Conservation (phyloP, 805 yeast genomes). For the Blastobotrys americana region DNA sequence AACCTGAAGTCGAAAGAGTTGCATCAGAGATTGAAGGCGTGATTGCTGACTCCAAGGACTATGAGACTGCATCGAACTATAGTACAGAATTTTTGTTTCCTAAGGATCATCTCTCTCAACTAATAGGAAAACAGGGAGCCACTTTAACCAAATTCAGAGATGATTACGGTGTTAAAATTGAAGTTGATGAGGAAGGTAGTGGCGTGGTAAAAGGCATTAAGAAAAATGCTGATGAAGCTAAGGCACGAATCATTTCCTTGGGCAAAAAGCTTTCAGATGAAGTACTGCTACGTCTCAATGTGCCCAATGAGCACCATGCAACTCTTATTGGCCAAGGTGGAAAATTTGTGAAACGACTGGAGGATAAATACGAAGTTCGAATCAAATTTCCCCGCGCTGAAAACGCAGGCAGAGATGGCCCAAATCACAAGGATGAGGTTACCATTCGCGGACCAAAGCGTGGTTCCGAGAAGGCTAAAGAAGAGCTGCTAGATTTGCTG, state of each 20-base stretch:
- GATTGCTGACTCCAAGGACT: constrained; percentile 49
- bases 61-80: constrained; percentile 40
- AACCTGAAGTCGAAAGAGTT: constrained; percentile 51
- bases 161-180: constrained; percentile 68
- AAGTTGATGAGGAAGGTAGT: constrained; percentile 53
- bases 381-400: constrained; percentile 65
- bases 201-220: constrained; percentile 70
- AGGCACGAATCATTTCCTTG: constrained; percentile 46
- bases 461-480: constrained; percentile 76
- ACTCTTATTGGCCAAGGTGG: constrained; percentile 80
- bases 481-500: constrained; percentile 73
- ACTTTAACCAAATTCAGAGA: constrained; percentile 61
- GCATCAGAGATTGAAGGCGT: constrained; percentile 45
- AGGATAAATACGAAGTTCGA: constrained; percentile 76
- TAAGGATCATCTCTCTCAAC: constrained; percentile 56
- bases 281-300: constrained; percentile 50
- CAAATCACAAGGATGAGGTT: constrained; percentile 45
- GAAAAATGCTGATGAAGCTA: constrained; percentile 69
- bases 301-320: constrained; percentile 75
- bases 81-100: constrained; percentile 54
- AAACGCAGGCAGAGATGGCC: constrained; percentile 10
- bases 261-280: constrained; percentile 82
- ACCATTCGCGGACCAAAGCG: constrained; percentile 82
- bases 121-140: constrained; percentile 87
- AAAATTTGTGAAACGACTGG: constrained; percentile 71